Conservation (phyloP, 2,329 filamentous ascomycete genomes). For the Claviceps paspali region DNA sequence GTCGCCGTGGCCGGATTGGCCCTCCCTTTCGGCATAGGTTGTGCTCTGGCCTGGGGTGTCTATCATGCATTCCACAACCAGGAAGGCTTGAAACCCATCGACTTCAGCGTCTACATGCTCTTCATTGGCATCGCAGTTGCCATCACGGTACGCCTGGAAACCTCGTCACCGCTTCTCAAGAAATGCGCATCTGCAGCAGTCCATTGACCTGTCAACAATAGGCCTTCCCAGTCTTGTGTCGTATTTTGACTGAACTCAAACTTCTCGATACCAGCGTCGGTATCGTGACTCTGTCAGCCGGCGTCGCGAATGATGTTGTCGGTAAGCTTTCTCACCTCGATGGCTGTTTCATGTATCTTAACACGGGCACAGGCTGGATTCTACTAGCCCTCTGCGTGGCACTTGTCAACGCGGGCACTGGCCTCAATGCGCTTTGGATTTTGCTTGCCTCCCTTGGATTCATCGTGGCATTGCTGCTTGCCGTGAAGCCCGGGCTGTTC, state of each 20-base stretch:
- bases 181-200: neutral
- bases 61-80: conserved; percentile 54
- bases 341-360: neutral
- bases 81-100: conserved; percentile 22
- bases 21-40: conserved; percentile 69
- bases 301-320: conserved; percentile 75
- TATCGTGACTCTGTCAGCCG: conserved; percentile 76
- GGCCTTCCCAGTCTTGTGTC: conserved; percentile 78
- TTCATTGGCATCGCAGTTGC: conserved; percentile 90
- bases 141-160: conserved; percentile 45
- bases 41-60: conserved; percentile 65
- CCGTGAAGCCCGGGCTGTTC: conserved; percentile 58
- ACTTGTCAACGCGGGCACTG: conserved; percentile 73
- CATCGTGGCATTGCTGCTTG: conserved; percentile 57
- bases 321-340: conserved; percentile 10
- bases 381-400: conserved; percentile 85
- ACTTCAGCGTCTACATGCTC: conserved; percentile 40
- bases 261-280: conserved; percentile 71
- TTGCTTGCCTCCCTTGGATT: conserved; percentile 63
- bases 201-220: conserved; percentile 2
- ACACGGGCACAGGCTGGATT: conserved; percentile 45
- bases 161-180: neutral
- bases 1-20: conserved; percentile 70
- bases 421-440: conserved; percentile 72
- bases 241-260: conserved; percentile 84